Conservation (phyloP, 192 early-diverging fungal species). For the Rhizoclosmatium globosum region DNA sequence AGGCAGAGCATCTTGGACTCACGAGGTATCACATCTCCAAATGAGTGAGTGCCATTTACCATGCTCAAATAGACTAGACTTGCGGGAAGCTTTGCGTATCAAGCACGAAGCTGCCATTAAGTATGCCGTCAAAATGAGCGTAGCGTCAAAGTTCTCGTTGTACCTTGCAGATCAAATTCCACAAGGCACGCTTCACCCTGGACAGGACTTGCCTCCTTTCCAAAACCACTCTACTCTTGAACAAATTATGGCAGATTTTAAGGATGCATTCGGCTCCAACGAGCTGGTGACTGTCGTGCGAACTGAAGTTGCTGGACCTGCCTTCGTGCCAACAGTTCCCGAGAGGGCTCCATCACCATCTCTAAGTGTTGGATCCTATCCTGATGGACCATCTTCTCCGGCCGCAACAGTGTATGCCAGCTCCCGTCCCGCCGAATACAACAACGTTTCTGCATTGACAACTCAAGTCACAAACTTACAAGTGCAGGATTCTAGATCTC, state of each 20-base stretch:
- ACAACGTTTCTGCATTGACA: neutral
- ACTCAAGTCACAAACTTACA: neutral
- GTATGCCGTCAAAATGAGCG: constrained; percentile 27
- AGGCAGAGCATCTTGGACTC: constrained; percentile 35
- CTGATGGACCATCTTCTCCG: neutral
- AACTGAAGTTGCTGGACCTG: constrained; percentile 20
- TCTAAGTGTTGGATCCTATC: neutral
- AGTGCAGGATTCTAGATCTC: neutral
- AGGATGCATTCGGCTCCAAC: constrained; percentile 14
- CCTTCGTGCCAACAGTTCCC: neutral
- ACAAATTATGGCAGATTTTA: constrained; percentile 38
- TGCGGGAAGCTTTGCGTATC: constrained; percentile 26
- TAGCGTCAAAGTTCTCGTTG: constrained; percentile 15
- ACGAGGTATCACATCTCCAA: constrained; percentile 7
- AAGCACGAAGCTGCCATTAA: constrained; percentile 26
- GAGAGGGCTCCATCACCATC: neutral
- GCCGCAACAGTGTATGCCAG: constrained; percentile 21
- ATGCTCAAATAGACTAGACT: constrained; percentile 3
- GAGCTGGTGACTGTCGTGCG: constrained; percentile 31
- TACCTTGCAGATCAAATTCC: constrained; percentile 41
- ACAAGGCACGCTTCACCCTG: constrained; percentile 29
- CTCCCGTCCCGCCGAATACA: constrained; percentile 10
- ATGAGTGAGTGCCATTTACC: neutral
- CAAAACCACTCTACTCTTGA: constrained; percentile 4
- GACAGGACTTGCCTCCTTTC: constrained; percentile 35